Evolutionary conservation across 2,329 filamentous ascomycete species (phyloP), one percentile per base, ranked within the genome.

Genomic region (Aspergillus calidoustus): DNA sequence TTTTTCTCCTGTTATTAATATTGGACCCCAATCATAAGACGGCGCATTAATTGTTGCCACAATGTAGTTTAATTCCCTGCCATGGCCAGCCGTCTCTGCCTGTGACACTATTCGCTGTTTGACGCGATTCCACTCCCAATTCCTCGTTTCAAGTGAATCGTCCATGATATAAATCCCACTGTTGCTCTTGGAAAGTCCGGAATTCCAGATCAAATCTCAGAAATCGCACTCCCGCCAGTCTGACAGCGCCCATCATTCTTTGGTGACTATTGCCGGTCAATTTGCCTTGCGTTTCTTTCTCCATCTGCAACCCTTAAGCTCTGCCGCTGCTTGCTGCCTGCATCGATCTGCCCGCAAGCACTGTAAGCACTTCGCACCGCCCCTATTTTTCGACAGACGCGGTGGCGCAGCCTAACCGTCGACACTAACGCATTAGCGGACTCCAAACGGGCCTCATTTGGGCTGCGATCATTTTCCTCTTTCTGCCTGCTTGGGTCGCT

Each of bases 361-460:
- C 25, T 28, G 25, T 2, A 28, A 28, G 25, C 25, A 28, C 25
- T 28, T 4, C 4, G 25, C 55, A 46, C 55, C 55, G 49, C 53
- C 49, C 59, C 44, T 53, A 55, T 56, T 65, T 55, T 54, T 54
- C 53, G 56, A 31, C 54, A 53, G 52, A 49, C 58, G 54, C 55
- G 58, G 65, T 67, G 65, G 65, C 65, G 65, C 64, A 67, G 63
- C 55, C 54, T 56, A 64, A 63, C 61, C 31, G 54, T 60, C 59
- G 50, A 60, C 61, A 60, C 64, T 66, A 66, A 57, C 59, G 64
- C 59, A 44, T 61, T 57, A 64, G 58, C 62, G 61, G 63, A 60
- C 63, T 56, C 57, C 54, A 54, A 54, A 50, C 56, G 23, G 51
- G 56, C 54, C 52, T 48, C 52, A 41, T 41, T 63, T 66, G 62